These are phyloP conservation scores for Apiotrichum laibachii DNA, from an alignment of 1,284 basidiomycete genomes.

Conservation along the genomic window DNA sequence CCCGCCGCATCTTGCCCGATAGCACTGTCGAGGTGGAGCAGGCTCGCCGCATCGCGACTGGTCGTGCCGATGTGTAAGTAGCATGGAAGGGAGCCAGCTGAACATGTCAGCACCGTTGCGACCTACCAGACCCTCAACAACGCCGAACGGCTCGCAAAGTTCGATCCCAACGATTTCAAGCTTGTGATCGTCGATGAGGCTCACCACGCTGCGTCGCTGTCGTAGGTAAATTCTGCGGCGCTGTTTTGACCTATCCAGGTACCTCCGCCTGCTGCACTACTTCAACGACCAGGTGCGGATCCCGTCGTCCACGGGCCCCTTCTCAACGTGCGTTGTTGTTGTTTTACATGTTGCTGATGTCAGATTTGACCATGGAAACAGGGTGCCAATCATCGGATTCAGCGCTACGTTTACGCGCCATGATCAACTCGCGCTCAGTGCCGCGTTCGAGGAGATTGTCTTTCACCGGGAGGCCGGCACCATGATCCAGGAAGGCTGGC, in stretches of 20 bases:
- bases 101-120: conserved; percentile 68
- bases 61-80: conserved; percentile 76
- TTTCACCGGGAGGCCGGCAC: conserved; percentile 89
- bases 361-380: conserved; percentile 18
- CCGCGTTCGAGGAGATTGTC: conserved; percentile 86
- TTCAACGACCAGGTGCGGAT: conserved; percentile 41
- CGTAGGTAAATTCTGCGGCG: conserved; percentile 57
- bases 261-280: conserved; percentile 43
- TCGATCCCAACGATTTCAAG: conserved; percentile 68
- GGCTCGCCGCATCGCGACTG: conserved; percentile 70
- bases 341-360: neutral
- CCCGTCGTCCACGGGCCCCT: conserved; percentile 26
- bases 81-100: neutral
- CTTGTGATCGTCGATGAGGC: conserved; percentile 90
- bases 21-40: conserved; percentile 84
- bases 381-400: conserved; percentile 86
- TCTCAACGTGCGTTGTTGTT: conserved; percentile 15
- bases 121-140: conserved; percentile 85
- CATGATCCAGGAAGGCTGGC: conserved; percentile 92
- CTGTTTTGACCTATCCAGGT: conserved; percentile 20
- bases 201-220: conserved; percentile 88
- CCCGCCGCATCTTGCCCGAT: conserved; percentile 64
- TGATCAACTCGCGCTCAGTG: conserved; percentile 83
- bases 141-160: conserved; percentile 69
- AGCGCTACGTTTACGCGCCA: conserved; percentile 92